A percentile compares a stretch with the other conserved stretches of the same genome.
These are phyloP conservation scores for Mycena alexandri DNA, from an alignment of 768 basidiomycete genomes.

Conservation along the genomic window DNA sequence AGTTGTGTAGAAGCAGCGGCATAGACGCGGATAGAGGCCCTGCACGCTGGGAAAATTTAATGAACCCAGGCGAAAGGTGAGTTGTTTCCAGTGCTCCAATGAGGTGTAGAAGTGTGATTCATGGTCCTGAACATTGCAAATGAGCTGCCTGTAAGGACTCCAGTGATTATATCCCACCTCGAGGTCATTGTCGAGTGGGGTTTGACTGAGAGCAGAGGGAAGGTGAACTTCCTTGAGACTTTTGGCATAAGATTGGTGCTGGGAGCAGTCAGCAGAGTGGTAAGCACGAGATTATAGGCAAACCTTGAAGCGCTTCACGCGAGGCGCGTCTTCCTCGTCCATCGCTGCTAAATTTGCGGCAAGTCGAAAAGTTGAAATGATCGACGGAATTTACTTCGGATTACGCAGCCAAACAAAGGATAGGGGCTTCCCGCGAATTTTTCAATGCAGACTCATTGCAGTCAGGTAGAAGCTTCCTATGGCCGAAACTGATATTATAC, in stretches of 20 bases:
- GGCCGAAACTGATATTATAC: constrained; percentile 5
- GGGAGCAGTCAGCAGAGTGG: constrained; percentile 4
- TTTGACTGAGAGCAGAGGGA: constrained; percentile 70
- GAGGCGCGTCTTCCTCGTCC: constrained; percentile 44
- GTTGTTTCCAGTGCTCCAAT: constrained; percentile 80
- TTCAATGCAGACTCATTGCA: too few relatives aligned
- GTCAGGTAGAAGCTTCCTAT: too few relatives aligned
- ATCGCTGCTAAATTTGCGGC: constrained; percentile 8
- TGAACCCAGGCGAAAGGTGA: constrained; percentile 82
- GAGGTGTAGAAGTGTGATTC: constrained; percentile 84
- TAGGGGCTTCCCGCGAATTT: constrained; percentile 14
- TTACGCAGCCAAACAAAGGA: constrained; percentile 9
- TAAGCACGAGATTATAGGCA: background rate
- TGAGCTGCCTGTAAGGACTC: constrained; percentile 36
- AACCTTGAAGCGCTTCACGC: constrained; percentile 68
- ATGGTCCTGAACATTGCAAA: constrained; percentile 71
- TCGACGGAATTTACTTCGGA: constrained; percentile 1
- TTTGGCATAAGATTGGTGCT: constrained; percentile 83
- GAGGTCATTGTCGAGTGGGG: constrained; percentile 72
- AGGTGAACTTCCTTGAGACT: constrained; percentile 78
- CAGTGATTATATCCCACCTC: constrained; percentile 52
- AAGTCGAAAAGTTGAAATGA: constrained; percentile 8
- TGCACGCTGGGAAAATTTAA: constrained; percentile 74
- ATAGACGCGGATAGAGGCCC: constrained; percentile 77
- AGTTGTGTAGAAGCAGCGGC: constrained; percentile 86